phyloP scores from a whole-genome alignment of 331 rosid species.

The Saraca asoca region DNA sequence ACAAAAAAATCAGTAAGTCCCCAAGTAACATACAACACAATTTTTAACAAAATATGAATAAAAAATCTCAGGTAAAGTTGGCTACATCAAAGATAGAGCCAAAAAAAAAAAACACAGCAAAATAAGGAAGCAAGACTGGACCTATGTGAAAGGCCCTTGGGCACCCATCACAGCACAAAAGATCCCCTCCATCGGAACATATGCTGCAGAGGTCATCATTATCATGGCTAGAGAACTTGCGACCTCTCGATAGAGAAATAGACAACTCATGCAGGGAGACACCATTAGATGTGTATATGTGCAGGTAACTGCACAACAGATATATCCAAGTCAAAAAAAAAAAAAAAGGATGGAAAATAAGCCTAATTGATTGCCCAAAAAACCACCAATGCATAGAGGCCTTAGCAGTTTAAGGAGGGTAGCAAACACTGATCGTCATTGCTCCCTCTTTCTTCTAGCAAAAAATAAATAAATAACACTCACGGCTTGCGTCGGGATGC shows the following conservation, averaged over 20 bases:
- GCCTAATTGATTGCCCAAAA: conserved; percentile 5
- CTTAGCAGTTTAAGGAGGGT: background rate
- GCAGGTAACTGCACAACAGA: conserved; percentile 66
- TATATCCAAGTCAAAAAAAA: conserved; percentile 8
- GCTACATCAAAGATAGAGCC: too few relatives aligned
- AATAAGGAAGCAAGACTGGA: conserved; percentile 30
- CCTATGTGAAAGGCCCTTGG: conserved; percentile 90
- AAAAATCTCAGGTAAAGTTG: too few relatives aligned
- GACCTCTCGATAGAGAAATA: conserved; percentile 60
- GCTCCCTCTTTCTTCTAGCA: too few relatives aligned
- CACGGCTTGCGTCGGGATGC: conserved; percentile 95
- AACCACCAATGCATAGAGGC: background rate
- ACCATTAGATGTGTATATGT: conserved; percentile 88
- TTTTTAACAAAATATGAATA: too few relatives aligned
- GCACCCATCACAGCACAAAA: conserved; percentile 90
- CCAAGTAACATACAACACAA: too few relatives aligned
- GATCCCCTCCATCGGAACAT: conserved; percentile 83
- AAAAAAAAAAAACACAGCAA: too few relatives aligned
- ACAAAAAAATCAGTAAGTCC: too few relatives aligned
- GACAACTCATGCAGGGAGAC: conserved; percentile 92
- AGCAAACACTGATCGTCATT: too few relatives aligned
- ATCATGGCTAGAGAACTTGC: conserved; percentile 54
- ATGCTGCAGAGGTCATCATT: conserved; percentile 86
- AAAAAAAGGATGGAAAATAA: conserved; percentile 24
- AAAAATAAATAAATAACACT: conserved; percentile 47